These are phyloP conservation scores for Alternaria incomplexa DNA, from an alignment of 2,329 filamentous ascomycete genomes.

Conservation along the genomic window DNA sequence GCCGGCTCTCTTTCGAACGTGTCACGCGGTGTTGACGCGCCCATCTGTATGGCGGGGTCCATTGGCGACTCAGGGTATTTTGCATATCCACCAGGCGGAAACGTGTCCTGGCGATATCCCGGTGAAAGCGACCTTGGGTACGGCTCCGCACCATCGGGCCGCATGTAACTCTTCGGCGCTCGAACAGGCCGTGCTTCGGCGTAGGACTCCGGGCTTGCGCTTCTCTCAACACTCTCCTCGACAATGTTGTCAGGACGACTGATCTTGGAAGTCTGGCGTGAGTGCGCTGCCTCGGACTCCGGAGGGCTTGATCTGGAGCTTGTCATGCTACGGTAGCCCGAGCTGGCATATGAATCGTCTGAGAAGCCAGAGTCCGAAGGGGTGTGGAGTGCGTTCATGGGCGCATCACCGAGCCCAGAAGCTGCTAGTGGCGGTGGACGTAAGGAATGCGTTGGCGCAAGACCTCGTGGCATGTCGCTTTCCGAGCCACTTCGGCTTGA, in stretches of 20 bases:
- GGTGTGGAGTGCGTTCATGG: conserved; percentile 42
- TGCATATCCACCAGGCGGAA: conserved; percentile 13
- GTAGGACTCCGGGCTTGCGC: conserved; percentile 40
- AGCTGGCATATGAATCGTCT: conserved; percentile 45
- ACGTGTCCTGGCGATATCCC: conserved; percentile 13
- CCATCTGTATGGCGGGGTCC: conserved; percentile 49
- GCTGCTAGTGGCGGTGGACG: conserved; percentile 32
- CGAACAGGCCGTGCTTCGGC: conserved; percentile 24
- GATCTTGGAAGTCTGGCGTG: conserved; percentile 39
- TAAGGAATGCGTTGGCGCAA: conserved; percentile 10
- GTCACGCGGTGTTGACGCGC: conserved; percentile 27
- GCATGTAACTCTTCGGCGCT: conserved; percentile 26
- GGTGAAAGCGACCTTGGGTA: conserved; percentile 29
- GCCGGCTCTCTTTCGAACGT: conserved; percentile 12
- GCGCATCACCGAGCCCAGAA: conserved; percentile 28
- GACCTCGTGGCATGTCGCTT: conserved; percentile 4
- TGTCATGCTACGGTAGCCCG: conserved; percentile 40
- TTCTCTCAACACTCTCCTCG: conserved; percentile 35
- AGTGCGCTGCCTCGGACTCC: conserved; percentile 43
- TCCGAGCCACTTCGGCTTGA: conserved; percentile 31
- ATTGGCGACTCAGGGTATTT: conserved; percentile 46
- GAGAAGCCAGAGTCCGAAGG: conserved; percentile 51
- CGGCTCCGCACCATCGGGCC: conserved; percentile 28
- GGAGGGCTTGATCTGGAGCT: conserved; percentile 50
- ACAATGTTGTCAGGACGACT: conserved; percentile 27